Percentiles rank a stretch among this genome's conserved stretches.
Conservation (phyloP, 1,284 basidiomycete genomes). For the Heterobasidion parviporum region DNA sequence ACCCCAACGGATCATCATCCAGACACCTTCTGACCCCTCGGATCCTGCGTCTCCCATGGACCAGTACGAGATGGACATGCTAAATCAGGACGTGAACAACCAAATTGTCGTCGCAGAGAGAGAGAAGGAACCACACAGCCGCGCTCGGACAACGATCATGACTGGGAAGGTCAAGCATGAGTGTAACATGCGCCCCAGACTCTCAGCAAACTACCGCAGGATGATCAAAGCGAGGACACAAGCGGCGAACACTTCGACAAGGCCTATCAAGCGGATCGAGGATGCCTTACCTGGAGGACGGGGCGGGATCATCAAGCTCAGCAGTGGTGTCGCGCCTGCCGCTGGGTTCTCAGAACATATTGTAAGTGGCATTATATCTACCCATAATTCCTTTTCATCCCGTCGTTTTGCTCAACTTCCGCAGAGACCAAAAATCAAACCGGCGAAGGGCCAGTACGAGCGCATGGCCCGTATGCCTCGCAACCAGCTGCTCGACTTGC, state of each 20-base stretch:
- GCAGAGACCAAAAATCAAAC: constrained; percentile 58
- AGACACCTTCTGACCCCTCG: constrained; percentile 52
- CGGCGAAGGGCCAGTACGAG: constrained; percentile 65
- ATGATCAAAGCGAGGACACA: constrained; percentile 55
- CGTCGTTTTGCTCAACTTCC: not conserved
- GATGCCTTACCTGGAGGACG: constrained; percentile 54
- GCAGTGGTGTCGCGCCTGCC: constrained; percentile 26
- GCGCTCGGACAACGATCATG: constrained; percentile 64
- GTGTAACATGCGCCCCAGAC: constrained; percentile 56
- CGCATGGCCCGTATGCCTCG: constrained; percentile 86
- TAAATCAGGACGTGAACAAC: constrained; percentile 67
- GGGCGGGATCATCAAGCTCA: constrained; percentile 57
- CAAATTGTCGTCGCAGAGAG: constrained; percentile 72
- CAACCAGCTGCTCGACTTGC: constrained; percentile 81
- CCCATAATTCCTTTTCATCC: constrained; percentile 1
- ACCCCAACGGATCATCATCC: constrained; percentile 58
- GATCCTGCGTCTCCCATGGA: constrained; percentile 39
- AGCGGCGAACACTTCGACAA: constrained; percentile 51
- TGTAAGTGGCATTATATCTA: constrained; percentile 35
- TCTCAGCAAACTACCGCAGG: constrained; percentile 53
- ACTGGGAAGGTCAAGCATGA: constrained; percentile 72
- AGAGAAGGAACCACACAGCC: constrained; percentile 40
- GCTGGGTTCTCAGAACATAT: constrained; percentile 48
- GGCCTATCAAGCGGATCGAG: constrained; percentile 54
- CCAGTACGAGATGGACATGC: constrained; percentile 71